These are phyloP conservation scores for Podila epicladia DNA, from an alignment of 192 early-diverging fungal species.

Conservation along the genomic window DNA sequence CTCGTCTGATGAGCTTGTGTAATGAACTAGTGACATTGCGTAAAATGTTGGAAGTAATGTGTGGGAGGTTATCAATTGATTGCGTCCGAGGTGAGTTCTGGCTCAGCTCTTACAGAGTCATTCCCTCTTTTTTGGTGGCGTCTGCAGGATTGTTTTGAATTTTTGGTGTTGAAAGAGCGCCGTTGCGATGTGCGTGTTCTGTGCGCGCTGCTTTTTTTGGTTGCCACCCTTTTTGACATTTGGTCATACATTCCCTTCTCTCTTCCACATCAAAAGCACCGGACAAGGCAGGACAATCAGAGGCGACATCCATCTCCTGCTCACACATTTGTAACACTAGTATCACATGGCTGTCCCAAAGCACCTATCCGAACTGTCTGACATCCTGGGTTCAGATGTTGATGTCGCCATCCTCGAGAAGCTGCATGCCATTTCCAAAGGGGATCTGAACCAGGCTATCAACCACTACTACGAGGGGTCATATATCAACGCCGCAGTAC, in stretches of 20 bases:
- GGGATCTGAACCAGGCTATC: constrained; percentile 53
- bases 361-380: constrained; percentile 30
- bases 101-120: no score
- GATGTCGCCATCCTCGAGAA: constrained; percentile 38
- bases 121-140: constrained; percentile 22
- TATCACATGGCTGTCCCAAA: constrained; percentile 13
- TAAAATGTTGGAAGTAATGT: neutral
- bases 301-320: no score
- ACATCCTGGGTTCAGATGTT: constrained; percentile 46
- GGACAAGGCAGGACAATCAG: neutral
- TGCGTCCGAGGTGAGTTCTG: neutral
- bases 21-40: constrained; percentile 38
- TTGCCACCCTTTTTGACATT: neutral
- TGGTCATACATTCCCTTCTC: neutral
- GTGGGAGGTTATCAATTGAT: neutral
- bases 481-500: constrained; percentile 15
- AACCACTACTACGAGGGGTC: constrained; percentile 53
- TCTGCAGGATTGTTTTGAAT: constrained; percentile 9
- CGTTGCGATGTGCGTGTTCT: neutral
- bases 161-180: neutral
- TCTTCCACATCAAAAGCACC: constrained; percentile 13
- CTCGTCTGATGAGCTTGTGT: constrained; percentile 40
- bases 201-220: neutral
- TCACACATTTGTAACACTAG: no score
- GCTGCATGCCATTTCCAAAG: constrained; percentile 45